These are phyloP conservation scores for Beta corolliflora DNA, from an alignment of 179 eudicot species.

Conservation along the genomic window DNA sequence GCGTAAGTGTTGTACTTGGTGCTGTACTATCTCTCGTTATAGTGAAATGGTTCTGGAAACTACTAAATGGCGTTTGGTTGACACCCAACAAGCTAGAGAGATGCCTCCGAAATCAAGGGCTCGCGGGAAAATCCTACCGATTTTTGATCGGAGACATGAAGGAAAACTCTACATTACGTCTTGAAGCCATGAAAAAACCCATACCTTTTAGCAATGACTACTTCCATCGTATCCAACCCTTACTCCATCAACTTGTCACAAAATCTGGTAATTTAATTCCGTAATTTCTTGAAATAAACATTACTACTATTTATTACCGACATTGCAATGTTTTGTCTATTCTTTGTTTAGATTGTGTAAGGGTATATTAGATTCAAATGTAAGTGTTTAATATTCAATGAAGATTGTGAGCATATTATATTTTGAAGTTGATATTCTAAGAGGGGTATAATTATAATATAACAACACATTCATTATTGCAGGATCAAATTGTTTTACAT, in stretches of 20 bases:
- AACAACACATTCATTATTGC: background rate
- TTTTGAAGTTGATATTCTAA: too few relatives aligned
- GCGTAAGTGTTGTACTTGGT: background rate
- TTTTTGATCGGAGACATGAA: conserved; percentile 26
- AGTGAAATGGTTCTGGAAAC: conserved; percentile 1
- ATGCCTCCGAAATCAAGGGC: conserved; percentile 15
- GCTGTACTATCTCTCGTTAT: background rate
- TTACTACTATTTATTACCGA: background rate
- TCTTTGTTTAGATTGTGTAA: too few relatives aligned
- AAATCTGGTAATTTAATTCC: conserved; percentile 1
- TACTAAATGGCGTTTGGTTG: conserved; percentile 10
- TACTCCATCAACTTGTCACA: conserved; percentile 1
- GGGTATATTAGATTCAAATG: too few relatives aligned
- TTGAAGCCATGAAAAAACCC: background rate
- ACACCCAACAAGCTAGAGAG: conserved; percentile 14
- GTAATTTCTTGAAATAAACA: background rate
- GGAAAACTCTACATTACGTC: conserved; percentile 7
- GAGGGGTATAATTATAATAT: too few relatives aligned
- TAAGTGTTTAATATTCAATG: too few relatives aligned
- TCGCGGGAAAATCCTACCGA: conserved; percentile 19
- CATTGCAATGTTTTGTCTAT: background rate
- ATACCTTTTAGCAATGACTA: conserved; percentile 18
- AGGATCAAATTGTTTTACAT: conserved; percentile 16
- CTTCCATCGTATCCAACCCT: conserved; percentile 22
- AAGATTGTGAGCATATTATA: too few relatives aligned